Base-by-base conservation (phyloP, 139 green algal genomes). In the Chlorella sp. region DNA sequence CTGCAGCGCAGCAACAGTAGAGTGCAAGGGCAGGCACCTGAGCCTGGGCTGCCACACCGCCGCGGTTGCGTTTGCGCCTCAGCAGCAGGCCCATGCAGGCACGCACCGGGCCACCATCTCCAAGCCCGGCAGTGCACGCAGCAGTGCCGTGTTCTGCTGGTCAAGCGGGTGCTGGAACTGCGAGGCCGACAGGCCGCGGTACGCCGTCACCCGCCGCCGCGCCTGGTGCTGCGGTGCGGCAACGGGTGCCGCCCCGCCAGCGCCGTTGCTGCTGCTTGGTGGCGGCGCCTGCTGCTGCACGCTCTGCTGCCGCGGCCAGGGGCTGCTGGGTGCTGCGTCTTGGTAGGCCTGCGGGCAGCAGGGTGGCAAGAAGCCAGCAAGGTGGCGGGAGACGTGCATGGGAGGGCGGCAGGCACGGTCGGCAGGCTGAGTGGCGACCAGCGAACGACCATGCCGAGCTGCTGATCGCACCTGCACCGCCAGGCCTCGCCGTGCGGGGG, bases 111-210 rank as follows among this genome's bases (percentile, higher is more conserved):
- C 94, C 58, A 98, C 64, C 19, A 93, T 56, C 83, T 97, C 91
- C 73, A 99, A 83, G 0, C 96, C 96, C 9, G 96, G 96, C 24
- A 99, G 79, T 20, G 91, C 85, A 1, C 91, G 85, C 19, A 99
- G 87, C 54, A 99, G 75, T 67, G 82, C 72, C 11, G 96, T 99
- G 87, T 99, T 99, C 79, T 99, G 95, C 88, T 96, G 93, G 90
- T 99, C 96, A 32, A 99, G 90, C 0, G 96, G 96, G 85, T 99
- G 96, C 84, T 74, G 58, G 60, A 83, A 83, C 60, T 83, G 58
- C 9, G 60, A 20, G 24, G 77, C 77, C 14, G 77, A 74, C 28
- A 83, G 60, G 30, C 60, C 60, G 7, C 77, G 77, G 77, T 74
- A 83, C 1, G 65, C 40, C 7, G 36, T 30, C 38, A 83, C 77